Evolutionary conservation across 2,329 filamentous ascomycete species (phyloP).

Genomic region (Grosmannia huntii): DNA sequence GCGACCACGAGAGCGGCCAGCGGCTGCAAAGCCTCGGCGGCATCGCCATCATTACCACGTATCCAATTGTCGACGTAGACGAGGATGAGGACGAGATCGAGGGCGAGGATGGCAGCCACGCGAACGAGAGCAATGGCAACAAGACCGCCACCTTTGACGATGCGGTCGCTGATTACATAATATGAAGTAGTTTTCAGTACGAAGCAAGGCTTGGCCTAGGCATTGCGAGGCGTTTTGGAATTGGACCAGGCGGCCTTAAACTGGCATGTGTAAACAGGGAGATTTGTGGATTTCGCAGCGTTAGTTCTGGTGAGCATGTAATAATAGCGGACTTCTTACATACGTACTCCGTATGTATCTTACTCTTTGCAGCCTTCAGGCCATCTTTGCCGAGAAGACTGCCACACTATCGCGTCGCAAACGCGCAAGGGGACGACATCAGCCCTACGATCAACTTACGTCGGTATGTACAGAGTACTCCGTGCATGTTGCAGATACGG

Average conservation of each 20-base stretch:
- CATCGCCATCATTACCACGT: constrained; percentile 83
- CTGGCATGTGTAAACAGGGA: neutral
- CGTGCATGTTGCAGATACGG: too few relatives aligned
- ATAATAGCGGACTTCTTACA: neutral
- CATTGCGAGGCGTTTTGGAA: neutral
- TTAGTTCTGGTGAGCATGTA: neutral
- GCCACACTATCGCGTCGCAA: too few relatives aligned
- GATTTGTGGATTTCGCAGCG: neutral
- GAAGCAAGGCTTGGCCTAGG: neutral
- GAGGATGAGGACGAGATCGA: constrained; percentile 13
- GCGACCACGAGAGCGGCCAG: constrained; percentile 86
- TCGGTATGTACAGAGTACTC: too few relatives aligned
- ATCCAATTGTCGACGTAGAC: constrained; percentile 51
- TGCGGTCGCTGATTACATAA: neutral
- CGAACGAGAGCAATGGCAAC: constrained; percentile 11
- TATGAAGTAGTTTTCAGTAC: neutral
- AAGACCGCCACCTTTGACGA: neutral
- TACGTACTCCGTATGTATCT: too few relatives aligned
- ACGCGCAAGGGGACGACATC: too few relatives aligned
- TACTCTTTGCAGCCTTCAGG: too few relatives aligned
- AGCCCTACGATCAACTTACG: too few relatives aligned
- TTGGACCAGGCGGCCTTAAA: neutral
- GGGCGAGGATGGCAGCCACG: neutral
- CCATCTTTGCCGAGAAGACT: too few relatives aligned
- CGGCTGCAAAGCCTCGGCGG: constrained; percentile 72